Conservation (phyloP, 768 basidiomycete genomes). For the Leccinum rimulosum region DNA sequence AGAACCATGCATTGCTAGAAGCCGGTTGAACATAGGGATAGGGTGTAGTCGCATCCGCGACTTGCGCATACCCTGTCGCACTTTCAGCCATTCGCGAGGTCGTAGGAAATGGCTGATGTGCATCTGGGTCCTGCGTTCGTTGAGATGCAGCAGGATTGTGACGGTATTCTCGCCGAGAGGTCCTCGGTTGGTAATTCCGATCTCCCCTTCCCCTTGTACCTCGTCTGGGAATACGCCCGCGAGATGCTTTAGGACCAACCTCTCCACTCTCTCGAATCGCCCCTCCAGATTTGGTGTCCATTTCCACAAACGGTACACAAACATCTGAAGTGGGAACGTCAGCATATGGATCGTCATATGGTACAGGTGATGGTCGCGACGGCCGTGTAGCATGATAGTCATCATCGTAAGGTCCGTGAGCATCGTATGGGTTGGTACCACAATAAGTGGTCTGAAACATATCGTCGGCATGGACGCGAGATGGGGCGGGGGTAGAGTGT, state of each 20-base stretch:
- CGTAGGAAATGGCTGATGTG: constrained; percentile 36
- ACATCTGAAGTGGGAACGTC: constrained; percentile 39
- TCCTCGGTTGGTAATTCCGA: constrained; percentile 15
- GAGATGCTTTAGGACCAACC: not conserved
- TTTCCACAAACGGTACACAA: not conserved
- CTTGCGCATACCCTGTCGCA: constrained; percentile 43
- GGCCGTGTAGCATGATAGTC: constrained; percentile 51
- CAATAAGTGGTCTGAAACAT: constrained; percentile 44
- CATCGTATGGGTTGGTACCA: constrained; percentile 62
- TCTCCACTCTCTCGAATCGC: constrained; percentile 25
- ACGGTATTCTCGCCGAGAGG: constrained; percentile 19
- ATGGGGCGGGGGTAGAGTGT: constrained; percentile 51
- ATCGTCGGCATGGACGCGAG: constrained; percentile 55
- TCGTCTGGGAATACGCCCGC: constrained; percentile 27
- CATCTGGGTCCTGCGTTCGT: constrained; percentile 32
- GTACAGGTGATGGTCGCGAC: constrained; percentile 63
- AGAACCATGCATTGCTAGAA: constrained; percentile 17
- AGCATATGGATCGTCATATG: constrained; percentile 80
- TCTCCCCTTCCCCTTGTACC: constrained; percentile 26
- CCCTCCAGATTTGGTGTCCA: constrained; percentile 8
- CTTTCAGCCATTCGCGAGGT: constrained; percentile 48
- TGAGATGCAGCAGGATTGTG: constrained; percentile 13
- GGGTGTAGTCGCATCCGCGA: constrained; percentile 22
- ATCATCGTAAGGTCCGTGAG: constrained; percentile 66
- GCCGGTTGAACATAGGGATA: constrained; percentile 11